phyloP scores from a whole-genome alignment of 257 asterid genomes.

The Solanum paucissectum region DNA sequence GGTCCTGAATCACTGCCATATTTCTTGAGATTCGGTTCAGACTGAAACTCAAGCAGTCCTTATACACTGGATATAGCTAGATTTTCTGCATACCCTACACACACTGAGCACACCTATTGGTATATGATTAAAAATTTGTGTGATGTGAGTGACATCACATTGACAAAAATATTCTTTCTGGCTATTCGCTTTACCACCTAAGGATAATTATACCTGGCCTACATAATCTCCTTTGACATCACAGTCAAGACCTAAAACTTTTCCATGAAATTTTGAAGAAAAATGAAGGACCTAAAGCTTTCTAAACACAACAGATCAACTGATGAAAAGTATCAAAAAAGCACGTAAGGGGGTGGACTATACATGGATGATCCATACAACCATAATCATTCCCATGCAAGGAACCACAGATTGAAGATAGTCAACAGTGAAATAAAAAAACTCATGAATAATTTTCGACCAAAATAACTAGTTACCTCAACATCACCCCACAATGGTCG shows the following conservation, averaged over 20 bases:
- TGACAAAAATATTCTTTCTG: background rate
- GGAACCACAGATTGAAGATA: background rate
- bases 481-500: conserved; percentile 50
- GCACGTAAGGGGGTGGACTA: background rate
- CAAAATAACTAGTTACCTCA: background rate
- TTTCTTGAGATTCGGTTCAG: background rate
- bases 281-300: background rate
- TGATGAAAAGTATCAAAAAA: background rate
- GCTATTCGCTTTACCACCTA: background rate
- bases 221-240: background rate
- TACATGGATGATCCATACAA: background rate
- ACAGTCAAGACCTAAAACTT: background rate
- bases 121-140: background rate
- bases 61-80: background rate
- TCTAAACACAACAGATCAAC: background rate
- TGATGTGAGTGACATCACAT: background rate
- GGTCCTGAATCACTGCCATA: background rate
- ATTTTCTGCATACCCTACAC: background rate
- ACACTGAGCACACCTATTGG: no score
- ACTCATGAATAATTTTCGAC: background rate
- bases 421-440: background rate
- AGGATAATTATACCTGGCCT: background rate
- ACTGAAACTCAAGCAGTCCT: background rate
- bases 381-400: background rate
- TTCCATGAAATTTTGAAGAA: background rate